Base-by-base conservation (phyloP, 1,284 basidiomycete species). In the Naganishia sp. region DNA sequence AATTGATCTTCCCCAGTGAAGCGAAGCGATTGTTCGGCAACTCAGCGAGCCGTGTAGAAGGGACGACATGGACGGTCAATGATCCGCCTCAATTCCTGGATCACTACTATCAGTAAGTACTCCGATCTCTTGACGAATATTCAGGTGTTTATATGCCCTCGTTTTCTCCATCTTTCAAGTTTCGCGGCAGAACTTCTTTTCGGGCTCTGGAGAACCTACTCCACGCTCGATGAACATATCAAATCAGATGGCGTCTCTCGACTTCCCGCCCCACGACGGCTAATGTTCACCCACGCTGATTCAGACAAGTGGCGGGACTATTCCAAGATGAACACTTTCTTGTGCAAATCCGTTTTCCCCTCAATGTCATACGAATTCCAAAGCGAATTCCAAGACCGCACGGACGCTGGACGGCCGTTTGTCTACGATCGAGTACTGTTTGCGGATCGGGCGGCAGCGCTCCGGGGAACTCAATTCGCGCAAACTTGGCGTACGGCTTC, bases 171-270 rank as follows among this genome's bases (percentile, higher is more conserved):
- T 21, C 25, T 58, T 53, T 41, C 3, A 56, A 76, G 75, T 66
- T 93, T 88, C 85, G 87, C 89, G 35, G 92, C 92, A 6, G 92
- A 95, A 75, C 85, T 93, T 18, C 88, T 90, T 79, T 90, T 91
- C 69, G 91, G 92, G 51, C 85, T 93, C 70, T 94, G 91, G 91
- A 84, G 90, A 25, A 87, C 90, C 0, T 94, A 93, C 74, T 85
- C 90, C 41, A 87, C 89, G 1, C 82, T 93, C 18, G 90, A 92
- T 76, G 84, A 85, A 0, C 80, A 80, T 28, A 90, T 92, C 68
- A 78, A 86, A 11, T 71, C 84, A 0, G 80, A 83, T 45, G 90
- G 90, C 23, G 83, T 84, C 2, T 80, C 82, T 0, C 74, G 76
- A 65, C 86, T 94, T 23, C 88, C 89, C 0, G 82, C 88, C 0